These are phyloP conservation scores for Neofusicoccum ribis DNA, from an alignment of 2,329 filamentous ascomycete species.

Conservation along the genomic window DNA sequence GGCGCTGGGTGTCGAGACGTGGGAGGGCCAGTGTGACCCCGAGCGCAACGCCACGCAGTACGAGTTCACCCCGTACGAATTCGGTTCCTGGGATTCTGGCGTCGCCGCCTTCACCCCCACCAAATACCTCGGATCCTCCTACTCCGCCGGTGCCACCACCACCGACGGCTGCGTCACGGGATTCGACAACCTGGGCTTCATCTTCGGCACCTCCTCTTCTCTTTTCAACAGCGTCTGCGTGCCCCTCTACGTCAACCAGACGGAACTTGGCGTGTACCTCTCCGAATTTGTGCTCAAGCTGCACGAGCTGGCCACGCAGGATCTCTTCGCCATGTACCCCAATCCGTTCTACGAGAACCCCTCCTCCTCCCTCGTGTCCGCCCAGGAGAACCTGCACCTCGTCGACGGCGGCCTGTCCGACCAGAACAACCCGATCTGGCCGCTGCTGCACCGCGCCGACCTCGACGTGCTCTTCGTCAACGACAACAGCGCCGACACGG, in stretches of 20 bases:
- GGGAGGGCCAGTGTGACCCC: conserved; percentile 40
- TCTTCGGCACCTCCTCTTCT: conserved; percentile 47
- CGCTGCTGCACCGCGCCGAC: conserved; percentile 53
- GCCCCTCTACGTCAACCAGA: background rate
- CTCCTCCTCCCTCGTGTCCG: conserved; percentile 32
- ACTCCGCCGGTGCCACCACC: conserved; percentile 50
- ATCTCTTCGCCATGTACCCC: conserved; percentile 56
- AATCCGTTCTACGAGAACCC: conserved; percentile 61
- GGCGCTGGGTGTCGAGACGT: conserved; percentile 26
- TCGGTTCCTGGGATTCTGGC: conserved; percentile 63
- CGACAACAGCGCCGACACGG: conserved; percentile 64
- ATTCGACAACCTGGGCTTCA: conserved; percentile 52
- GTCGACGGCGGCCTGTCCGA: conserved; percentile 53
- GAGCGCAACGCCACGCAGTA: conserved; percentile 59
- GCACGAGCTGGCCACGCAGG: conserved; percentile 29
- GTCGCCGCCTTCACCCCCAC: conserved; percentile 62
- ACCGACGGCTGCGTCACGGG: conserved; percentile 47
- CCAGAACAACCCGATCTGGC: conserved; percentile 56
- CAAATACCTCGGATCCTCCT: conserved; percentile 60
- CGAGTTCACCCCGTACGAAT: conserved; percentile 67
- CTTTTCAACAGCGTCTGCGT: conserved; percentile 42
- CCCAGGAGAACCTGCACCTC: conserved; percentile 44
- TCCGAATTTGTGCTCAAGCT: conserved; percentile 26
- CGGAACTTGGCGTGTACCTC: conserved; percentile 5
- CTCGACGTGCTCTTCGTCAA: conserved; percentile 66